Evolutionary conservation across 2,329 filamentous ascomycete genomes (phyloP).

Genomic region (Calonectria naviculata): DNA sequence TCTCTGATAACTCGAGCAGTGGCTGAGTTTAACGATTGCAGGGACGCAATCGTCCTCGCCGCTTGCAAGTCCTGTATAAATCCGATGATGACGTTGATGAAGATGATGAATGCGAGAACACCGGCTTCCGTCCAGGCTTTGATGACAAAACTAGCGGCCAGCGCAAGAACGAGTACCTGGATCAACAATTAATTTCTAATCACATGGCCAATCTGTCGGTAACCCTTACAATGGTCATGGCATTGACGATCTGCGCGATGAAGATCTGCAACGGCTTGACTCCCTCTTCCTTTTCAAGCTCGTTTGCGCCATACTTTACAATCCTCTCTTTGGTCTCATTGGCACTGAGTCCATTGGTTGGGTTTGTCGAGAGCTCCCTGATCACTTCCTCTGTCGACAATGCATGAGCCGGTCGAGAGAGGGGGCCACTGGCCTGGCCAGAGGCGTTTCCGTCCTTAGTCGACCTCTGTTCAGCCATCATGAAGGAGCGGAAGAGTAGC

Average conservation of each 20-base stretch:
- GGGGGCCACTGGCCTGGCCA: slow-evolving; percentile 44
- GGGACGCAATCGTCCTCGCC: slow-evolving; percentile 55
- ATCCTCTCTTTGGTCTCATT: slow-evolving; percentile 61
- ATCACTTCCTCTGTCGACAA: slow-evolving; percentile 60
- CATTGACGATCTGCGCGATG: slow-evolving; percentile 67
- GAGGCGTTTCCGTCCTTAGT: slow-evolving; percentile 31
- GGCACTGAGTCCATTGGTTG: slow-evolving; percentile 63
- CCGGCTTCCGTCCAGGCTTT: slow-evolving; percentile 64
- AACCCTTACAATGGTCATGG: slow-evolving; percentile 64
- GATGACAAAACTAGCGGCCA: slow-evolving; percentile 65
- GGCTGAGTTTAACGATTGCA: slow-evolving; percentile 48
- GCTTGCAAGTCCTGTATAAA: slow-evolving; percentile 55
- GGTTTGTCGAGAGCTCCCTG: slow-evolving; percentile 61
- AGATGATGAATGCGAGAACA: slow-evolving; percentile 63
- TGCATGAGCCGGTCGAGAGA: slow-evolving; percentile 67
- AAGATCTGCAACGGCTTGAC: slow-evolving; percentile 68
- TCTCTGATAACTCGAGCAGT: slow-evolving; percentile 51
- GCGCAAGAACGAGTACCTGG: slow-evolving; percentile 67
- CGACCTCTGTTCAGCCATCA: not conserved
- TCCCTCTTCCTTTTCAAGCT: slow-evolving; percentile 57
- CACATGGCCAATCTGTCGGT: not conserved
- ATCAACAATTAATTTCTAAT: not conserved
- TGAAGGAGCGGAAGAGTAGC: not conserved
- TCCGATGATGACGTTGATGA: slow-evolving; percentile 63
- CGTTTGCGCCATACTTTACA: slow-evolving; percentile 66